Evolutionary conservation across 2,329 filamentous ascomycete species (phyloP), one percentile per base, ranked within the genome.

Genomic region (Phyllosticta citrichinensis): DNA sequence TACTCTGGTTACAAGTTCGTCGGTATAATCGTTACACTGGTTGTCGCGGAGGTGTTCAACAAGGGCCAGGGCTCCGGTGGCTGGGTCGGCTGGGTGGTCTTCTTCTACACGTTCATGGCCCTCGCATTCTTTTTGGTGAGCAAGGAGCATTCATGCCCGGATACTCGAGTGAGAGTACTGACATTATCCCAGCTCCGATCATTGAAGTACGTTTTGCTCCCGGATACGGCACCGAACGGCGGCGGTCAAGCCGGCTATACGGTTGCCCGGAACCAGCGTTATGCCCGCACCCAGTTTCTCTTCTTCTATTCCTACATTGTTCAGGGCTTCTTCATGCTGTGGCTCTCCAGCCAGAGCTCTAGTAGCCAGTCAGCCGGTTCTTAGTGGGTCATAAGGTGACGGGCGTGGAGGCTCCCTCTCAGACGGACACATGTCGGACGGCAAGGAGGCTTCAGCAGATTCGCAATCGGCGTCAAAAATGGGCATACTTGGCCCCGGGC

Each of bases 1-100:
- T 99, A 99, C 77, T 93, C 89, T 2, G 95, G 95, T 20, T 99
- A 99, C 79, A 99, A 99, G 75, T 99, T 99, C 70, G 93, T 99
- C 27, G 94, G 93, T 33, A 91, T 97, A 67, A 99, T 99, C 63
- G 82, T 89, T 56, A 97, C 92, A 0, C 85, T 97, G 64, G 82
- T 88, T 12, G 77, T 93, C 19, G 87, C 89, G 17, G 89, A 95
- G 74, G 81, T 91, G 17, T 76, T 89, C 65, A 95, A 87, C 61
- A 85, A 86, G 12, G 88, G 91, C 53, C 84, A 86, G 68, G 89
- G 93, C 22, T 94, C 91, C 2, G 88, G 92, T 56, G 88, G 91
- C 60, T 95, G 89, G 89, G 79, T 91, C 58, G 89, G 91, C 68
- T 97, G 93, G 92, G 77, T 82, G 9, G 82, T 96, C 61, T 99